Base-by-base conservation (phyloP, 768 basidiomycete genomes). In the Lanmaoa pseudosensibilis region DNA sequence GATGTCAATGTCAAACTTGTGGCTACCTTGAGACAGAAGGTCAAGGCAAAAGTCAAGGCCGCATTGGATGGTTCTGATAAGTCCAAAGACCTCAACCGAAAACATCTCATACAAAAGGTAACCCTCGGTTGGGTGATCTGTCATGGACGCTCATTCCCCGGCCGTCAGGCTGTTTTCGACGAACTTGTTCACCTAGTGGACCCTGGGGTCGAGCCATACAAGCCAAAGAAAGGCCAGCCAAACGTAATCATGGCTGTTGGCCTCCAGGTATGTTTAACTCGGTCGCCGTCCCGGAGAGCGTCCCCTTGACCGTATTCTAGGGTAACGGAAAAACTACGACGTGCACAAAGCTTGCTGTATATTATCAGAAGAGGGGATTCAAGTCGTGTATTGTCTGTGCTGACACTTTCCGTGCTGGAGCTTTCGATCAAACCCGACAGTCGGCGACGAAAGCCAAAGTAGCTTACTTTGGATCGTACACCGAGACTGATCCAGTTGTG, bases 1-100 rank as follows among this genome's bases (percentile, higher is more conserved):
- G 97, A 99, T 75, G 96, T 99, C 62, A 99, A 99, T 70, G 96
- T 99, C 65, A 97, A 96, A 72, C 84, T 98, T 21, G 97, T 98
- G 19, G 83, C 92, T 6, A 84, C 85, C 38, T 73, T 97, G 54
- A 84, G 94, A 60, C 85, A 88, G 60, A 94, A 93, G 72, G 93
- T 98, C 67, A 94, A 95, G 73, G 77, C 83, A 4, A 94, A 93
- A 68, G 92, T 95, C 52, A 89, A 97, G 69, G 83, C 90, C 6
- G 78, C 87, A 21, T 69, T 94, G 23, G 93, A 94, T 63, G 74
- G 77, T 30, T 74, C 80, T 27, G 90, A 90, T 66, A 88, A 89
- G 65, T 80, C 84, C 36, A 91, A 88, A 65, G 92, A 95, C 51
- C 69, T 80, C 52, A 95, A 91, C 65, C 81, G 88, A 68, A 93